These are phyloP conservation scores for Penicillium capsulatum DNA, from an alignment of 2,329 filamentous ascomycete genomes.

Conservation along the genomic window DNA sequence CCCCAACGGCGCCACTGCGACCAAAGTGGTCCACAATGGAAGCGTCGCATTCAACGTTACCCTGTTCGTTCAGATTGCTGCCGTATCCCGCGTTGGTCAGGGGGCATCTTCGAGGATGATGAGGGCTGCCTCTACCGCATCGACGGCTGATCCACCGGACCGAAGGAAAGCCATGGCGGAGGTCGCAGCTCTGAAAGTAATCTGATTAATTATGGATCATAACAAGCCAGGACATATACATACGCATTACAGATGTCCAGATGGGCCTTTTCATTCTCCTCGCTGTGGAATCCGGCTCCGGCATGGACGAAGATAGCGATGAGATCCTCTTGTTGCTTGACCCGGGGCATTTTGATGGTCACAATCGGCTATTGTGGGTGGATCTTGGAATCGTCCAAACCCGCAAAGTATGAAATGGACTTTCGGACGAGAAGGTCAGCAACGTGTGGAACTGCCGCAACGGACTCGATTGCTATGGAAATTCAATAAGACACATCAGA, in stretches of 20 bases:
- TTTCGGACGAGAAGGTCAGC: too few species aligned
- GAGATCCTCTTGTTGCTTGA: conserved; percentile 45
- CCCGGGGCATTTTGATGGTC: conserved; percentile 26
- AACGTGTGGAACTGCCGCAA: too few species aligned
- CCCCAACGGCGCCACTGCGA: conserved; percentile 87
- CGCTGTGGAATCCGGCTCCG: conserved; percentile 89
- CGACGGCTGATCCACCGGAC: conserved; percentile 72
- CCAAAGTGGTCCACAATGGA: conserved; percentile 88
- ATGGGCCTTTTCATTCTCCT: conserved; percentile 78
- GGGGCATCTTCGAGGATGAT: conserved; percentile 86
- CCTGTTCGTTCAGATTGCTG: conserved; percentile 88
- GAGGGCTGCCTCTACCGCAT: conserved; percentile 86
- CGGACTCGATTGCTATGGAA: too few species aligned
- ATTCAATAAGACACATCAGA: too few species aligned
- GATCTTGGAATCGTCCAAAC: too few species aligned
- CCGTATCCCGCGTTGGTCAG: conserved; percentile 97
- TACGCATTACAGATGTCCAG: conserved; percentile 85
- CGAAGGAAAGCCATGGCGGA: conserved; percentile 77
- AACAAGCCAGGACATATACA: conserved; percentile 48
- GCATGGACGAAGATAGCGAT: conserved; percentile 92
- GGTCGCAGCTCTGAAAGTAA: conserved; percentile 65
- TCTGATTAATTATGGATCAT: not conserved
- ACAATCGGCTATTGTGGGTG: not conserved
- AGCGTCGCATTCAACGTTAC: conserved; percentile 89
- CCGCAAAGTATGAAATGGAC: too few species aligned